phyloP scores from a whole-genome alignment of 139 green algal species.

The Spirogloea muscicola region DNA sequence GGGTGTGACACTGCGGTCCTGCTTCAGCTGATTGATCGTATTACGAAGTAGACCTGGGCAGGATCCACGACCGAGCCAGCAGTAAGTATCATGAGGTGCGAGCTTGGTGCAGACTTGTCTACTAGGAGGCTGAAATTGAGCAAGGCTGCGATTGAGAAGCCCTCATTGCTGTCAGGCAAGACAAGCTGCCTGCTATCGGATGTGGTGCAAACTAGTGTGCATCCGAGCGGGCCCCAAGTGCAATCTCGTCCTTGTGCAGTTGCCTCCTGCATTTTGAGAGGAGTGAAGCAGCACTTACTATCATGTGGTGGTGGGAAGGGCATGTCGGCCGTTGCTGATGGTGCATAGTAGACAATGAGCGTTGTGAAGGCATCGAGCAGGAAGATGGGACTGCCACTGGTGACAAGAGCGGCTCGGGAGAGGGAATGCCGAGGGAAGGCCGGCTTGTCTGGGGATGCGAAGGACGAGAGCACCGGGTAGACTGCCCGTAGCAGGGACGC shows the following conservation, averaged over 20 bases:
- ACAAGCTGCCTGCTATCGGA: too few relatives aligned
- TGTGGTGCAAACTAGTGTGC: too few relatives aligned
- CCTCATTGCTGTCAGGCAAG: too few relatives aligned
- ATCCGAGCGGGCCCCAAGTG: too few relatives aligned
- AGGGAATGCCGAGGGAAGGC: conserved; percentile 64
- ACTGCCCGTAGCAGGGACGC: conserved; percentile 65
- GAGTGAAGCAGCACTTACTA: too few relatives aligned
- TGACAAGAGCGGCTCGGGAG: conserved; percentile 56
- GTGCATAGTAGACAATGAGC: conserved; percentile 64
- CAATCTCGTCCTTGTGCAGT: too few relatives aligned
- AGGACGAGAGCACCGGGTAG: conserved; percentile 73
- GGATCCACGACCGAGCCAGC: too few relatives aligned
- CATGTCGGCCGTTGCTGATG: conserved; percentile 42
- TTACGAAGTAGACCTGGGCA: conserved; percentile 47
- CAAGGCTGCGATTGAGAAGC: too few relatives aligned
- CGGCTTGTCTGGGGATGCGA: conserved; percentile 48
- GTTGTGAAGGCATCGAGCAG: conserved; percentile 78
- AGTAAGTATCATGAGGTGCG: too few relatives aligned
- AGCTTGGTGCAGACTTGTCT: too few relatives aligned
- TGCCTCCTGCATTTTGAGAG: too few relatives aligned
- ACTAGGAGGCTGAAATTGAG: too few relatives aligned
- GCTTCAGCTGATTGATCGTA: conserved; percentile 51
- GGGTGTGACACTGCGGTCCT: conserved; percentile 64
- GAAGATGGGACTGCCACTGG: conserved; percentile 66
- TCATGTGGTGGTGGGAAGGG: conserved; percentile 69